Evolutionary conservation across 176 grass and related monocot species (phyloP).

Genomic region (Hsuehochloa calcarea): DNA sequence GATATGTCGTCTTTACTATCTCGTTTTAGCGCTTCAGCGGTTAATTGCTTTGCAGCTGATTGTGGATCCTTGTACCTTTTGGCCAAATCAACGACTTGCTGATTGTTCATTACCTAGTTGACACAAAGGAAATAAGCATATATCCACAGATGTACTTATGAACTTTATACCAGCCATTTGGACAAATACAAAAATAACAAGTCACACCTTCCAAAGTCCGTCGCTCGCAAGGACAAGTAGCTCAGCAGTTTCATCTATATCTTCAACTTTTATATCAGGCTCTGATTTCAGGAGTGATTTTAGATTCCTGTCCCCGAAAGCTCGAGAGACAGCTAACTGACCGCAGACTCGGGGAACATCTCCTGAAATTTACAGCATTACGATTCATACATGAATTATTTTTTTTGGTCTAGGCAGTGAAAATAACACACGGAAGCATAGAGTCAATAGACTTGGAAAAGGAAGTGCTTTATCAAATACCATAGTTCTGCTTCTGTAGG

Average conservation of each 20-base stretch:
- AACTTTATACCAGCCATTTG: constrained; percentile 10
- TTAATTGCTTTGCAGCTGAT: constrained; percentile 65
- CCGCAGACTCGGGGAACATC: constrained; percentile 85
- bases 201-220: constrained; percentile 77
- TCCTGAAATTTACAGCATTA: constrained; percentile 52
- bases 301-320: constrained; percentile 79
- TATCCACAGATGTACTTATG: constrained; percentile 16
- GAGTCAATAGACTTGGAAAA: constrained; percentile 5
- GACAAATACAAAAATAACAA: constrained; percentile 21
- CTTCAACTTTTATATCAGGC: constrained; percentile 58
- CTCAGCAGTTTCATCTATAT: constrained; percentile 62
- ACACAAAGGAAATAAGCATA: constrained; percentile 26
- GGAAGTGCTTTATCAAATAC: background rate
- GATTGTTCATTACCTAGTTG: constrained; percentile 69
- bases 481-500: constrained; percentile 4
- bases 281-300: constrained; percentile 78
- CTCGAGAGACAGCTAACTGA: constrained; percentile 79
- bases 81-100: constrained; percentile 61
- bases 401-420: background rate
- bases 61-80: constrained; percentile 73
- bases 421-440: background rate
- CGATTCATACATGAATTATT: constrained; percentile 7
- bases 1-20: constrained; percentile 91
- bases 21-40: constrained; percentile 53
- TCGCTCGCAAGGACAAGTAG: constrained; percentile 79